These are phyloP conservation scores for Penicillium aurantiogriseum DNA, from an alignment of 2,329 filamentous ascomycete species.

Conservation along the genomic window DNA sequence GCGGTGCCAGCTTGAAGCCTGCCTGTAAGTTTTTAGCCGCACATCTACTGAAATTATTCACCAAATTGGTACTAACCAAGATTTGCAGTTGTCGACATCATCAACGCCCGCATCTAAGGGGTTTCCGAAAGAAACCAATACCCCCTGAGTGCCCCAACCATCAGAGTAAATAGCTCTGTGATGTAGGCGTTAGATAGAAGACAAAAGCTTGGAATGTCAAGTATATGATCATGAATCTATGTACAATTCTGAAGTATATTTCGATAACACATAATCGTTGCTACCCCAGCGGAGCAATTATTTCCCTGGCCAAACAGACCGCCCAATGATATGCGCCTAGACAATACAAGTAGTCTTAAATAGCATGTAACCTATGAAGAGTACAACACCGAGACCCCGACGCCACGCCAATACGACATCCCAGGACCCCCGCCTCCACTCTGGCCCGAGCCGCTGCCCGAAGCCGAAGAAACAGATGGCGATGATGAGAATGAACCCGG, in stretches of 20 bases:
- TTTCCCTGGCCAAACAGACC: not conserved
- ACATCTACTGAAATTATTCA: not conserved
- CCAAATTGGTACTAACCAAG: constrained; percentile 7
- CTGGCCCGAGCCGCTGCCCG: constrained; percentile 25
- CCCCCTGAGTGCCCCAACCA: constrained; percentile 8
- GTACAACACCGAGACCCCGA: constrained; percentile 44
- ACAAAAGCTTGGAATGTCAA: constrained; percentile 23
- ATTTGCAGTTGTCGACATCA: constrained; percentile 61
- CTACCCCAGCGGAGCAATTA: not conserved
- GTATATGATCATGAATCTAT: constrained; percentile 30
- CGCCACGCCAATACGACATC: constrained; percentile 42
- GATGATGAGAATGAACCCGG: constrained; percentile 40
- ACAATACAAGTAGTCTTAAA: not conserved
- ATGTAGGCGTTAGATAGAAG: constrained; percentile 10
- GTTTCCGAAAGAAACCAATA: constrained; percentile 17
- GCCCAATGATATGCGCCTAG: not conserved
- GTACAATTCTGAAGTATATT: constrained; percentile 22
- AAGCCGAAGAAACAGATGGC: constrained; percentile 24
- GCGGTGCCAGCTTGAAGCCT: constrained; percentile 94
- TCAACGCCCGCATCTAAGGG: constrained; percentile 59
- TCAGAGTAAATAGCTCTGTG: constrained; percentile 8
- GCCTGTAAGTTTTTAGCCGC: constrained; percentile 64
- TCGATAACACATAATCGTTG: not conserved
- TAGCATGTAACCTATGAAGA: constrained; percentile 33
- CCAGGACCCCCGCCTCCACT: constrained; percentile 28